Percentiles rank a stretch among this genome's conserved stretches.
Evolutionary conservation across 2,329 filamentous ascomycete genomes (phyloP).

Genomic region (Fusarium transvaalense): DNA sequence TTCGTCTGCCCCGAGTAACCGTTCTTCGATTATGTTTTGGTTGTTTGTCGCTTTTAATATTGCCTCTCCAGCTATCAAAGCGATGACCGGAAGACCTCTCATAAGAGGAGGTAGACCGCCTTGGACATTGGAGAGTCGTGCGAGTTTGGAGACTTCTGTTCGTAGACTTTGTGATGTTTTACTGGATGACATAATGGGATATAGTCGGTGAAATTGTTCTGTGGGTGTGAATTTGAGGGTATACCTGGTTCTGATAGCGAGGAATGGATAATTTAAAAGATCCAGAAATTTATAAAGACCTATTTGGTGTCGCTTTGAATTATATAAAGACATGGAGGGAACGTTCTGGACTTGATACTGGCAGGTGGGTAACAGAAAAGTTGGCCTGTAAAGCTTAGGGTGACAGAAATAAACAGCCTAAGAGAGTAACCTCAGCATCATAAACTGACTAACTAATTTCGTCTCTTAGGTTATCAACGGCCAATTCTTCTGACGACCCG

Average conservation of each 20-base stretch:
- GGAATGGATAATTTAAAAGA: background rate
- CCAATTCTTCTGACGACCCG: too few species aligned
- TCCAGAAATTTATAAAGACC: too few species aligned
- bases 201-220: accelerated
- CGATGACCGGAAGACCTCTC: constrained; percentile 36
- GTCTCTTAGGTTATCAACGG: too few species aligned
- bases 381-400: too few species aligned
- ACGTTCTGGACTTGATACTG: background rate
- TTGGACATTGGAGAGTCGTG: constrained; percentile 40
- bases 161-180: constrained; percentile 16
- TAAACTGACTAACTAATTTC: too few species aligned
- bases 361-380: too few species aligned
- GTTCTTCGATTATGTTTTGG: constrained; percentile 34
- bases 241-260: too few species aligned
- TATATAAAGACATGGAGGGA: background rate
- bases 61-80: constrained; percentile 35
- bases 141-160: constrained; percentile 33
- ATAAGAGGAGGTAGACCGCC: constrained; percentile 34
- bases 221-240: background rate
- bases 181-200: constrained; percentile 8
- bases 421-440: too few species aligned
- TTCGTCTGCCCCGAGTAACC: constrained; percentile 29
- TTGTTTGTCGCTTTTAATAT: constrained; percentile 28
- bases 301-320: too few species aligned
- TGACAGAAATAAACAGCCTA: too few species aligned